Conservation (phyloP, 179 eudicot genomes). For the Spergularia azorica region DNA sequence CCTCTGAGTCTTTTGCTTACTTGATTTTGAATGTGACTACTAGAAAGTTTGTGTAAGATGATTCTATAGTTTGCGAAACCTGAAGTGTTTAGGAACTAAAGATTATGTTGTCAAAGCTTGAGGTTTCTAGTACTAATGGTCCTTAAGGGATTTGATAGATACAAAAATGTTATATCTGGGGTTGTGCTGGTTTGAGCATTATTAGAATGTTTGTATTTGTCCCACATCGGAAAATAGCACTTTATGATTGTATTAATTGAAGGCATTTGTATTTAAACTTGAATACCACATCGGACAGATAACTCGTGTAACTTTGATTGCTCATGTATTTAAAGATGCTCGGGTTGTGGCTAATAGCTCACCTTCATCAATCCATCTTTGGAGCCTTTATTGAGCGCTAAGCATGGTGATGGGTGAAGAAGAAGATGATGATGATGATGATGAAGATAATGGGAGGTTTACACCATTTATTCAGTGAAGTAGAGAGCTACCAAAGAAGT, state of each 20-base stretch:
- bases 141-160: too few species aligned
- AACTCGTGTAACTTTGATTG: not conserved
- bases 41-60: not conserved
- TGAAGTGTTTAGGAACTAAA: too few species aligned
- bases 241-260: not conserved
- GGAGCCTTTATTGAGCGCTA: not conserved
- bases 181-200: too few species aligned
- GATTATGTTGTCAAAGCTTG: too few species aligned
- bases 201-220: not conserved
- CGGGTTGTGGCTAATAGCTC: not conserved
- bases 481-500: conserved; percentile 2
- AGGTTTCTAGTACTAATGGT: too few species aligned
- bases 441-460: not conserved
- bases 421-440: not conserved
- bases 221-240: conserved; percentile 17
- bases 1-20: not conserved
- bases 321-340: not conserved
- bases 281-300: conserved; percentile 20
- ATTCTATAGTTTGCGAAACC: too few species aligned
- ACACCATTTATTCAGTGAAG: not conserved
- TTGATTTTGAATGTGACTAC: too few species aligned
- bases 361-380: not conserved
- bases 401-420: conserved; percentile 14
- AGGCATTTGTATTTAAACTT: not conserved
- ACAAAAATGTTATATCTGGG: too few species aligned